Conservation (phyloP, 78 protist species). For the Dictyostelium discoideum region DNA sequence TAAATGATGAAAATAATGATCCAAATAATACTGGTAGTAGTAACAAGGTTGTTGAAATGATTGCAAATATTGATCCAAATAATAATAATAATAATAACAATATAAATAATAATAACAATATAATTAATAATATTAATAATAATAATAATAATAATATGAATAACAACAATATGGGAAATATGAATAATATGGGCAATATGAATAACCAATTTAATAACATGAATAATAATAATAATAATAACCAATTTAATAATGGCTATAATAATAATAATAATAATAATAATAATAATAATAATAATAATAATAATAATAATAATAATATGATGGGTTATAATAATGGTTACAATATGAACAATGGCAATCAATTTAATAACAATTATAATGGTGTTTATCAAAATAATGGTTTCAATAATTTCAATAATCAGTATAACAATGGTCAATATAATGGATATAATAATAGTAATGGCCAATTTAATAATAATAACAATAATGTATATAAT, state of each 20-base stretch:
- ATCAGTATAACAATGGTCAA: neutral
- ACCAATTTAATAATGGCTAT: neutral
- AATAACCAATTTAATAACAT: neutral
- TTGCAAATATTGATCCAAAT: neutral
- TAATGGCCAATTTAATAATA: constrained; percentile 2
- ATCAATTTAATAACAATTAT: neutral
- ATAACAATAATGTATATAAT: neutral
- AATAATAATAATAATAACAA: neutral
- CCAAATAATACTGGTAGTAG: neutral
- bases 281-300: neutral
- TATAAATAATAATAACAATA: neutral
- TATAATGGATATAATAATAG: neutral
- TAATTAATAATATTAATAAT: neutral
- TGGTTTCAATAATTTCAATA: neutral
- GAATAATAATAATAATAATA: neutral
- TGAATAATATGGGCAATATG: neutral
- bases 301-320: neutral
- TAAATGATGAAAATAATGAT: neutral
- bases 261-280: neutral
- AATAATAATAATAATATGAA: neutral
- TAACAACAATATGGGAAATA: neutral
- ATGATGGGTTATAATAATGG: neutral
- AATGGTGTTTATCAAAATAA: neutral
- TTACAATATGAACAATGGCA: neutral
- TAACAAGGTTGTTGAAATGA: neutral